Conservation (phyloP, 192 early-diverging fungal genomes). For the Tieghemiomyces parasiticus region DNA sequence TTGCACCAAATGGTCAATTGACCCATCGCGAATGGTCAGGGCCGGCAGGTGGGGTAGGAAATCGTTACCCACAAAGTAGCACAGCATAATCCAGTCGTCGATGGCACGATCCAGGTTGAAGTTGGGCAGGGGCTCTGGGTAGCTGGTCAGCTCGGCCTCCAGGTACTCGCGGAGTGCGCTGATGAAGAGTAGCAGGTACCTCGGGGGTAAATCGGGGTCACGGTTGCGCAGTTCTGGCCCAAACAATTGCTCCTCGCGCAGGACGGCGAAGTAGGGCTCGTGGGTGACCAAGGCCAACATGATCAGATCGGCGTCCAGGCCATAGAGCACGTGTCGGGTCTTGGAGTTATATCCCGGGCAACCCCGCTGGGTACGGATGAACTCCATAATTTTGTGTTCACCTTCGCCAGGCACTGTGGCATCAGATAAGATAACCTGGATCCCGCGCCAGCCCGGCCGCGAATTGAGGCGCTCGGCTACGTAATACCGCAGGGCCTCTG, state of each 20-base stretch:
- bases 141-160: conserved; percentile 59
- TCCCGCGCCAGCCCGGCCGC: conserved; percentile 72
- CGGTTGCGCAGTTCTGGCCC: too few relatives aligned
- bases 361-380: conserved; percentile 65
- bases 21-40: conserved; percentile 89
- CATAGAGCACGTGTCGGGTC: conserved; percentile 85
- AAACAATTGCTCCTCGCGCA: conserved; percentile 90
- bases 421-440: conserved; percentile 84
- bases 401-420: conserved; percentile 96
- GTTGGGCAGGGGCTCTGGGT: conserved; percentile 29
- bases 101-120: conserved; percentile 85
- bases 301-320: conserved; percentile 92
- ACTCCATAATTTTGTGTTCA: conserved; percentile 99
- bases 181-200: conserved; percentile 30
- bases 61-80: conserved; percentile 98
- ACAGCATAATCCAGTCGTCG: conserved; percentile 95
- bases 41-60: conserved; percentile 90
- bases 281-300: conserved; percentile 93
- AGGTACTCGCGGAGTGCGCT: conserved; percentile 84
- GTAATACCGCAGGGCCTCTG: conserved; percentile 75
- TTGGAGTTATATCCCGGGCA: conserved; percentile 77
- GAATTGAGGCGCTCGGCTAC: conserved; percentile 72
- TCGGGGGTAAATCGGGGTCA: background rate
- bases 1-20: conserved; percentile 71
- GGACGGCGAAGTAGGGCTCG: conserved; percentile 91